Evolutionary conservation across 805 yeast genomes (phyloP), one percentile per base, ranked within the genome.

Genomic region (Cyberlindnera maritima): DNA sequence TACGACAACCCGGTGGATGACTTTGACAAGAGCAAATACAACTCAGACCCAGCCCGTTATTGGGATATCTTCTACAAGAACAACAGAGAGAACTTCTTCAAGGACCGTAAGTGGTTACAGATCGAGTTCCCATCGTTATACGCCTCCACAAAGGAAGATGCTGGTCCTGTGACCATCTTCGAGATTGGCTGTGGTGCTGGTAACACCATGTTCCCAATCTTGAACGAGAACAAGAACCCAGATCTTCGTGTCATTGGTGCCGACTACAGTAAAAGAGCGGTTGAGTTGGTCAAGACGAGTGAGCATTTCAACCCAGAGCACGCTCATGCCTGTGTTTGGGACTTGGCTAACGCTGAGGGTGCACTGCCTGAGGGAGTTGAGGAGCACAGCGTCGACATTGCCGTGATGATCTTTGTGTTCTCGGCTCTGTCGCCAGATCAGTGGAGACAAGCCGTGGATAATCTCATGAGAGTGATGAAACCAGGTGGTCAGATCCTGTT

Each of bases 121-220:
- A 85, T 92, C 40, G 99, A 94, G 68, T 94, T 94, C 54, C 99
- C 99, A 1, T 70, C 79, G 13, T 67, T 94, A 31, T 92, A 85
- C 61, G 84, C 83, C 50, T 85, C 88, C 6, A 88, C 96, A 3
- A 79, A 80, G 52, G 76, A 78, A 20, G 85, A 83, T 54, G 74
- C 83, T 7, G 85, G 89, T n/a, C 79, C 84, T 4, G 75, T 76
- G 19, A 80, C 83, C 3, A 84, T 94, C 29, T 74, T 94, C 46
- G 99, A 94, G 66, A 85, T 94, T 39, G 99, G 99, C 3, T 94
- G 99, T 69, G 99, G 99, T 47, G 98, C 97, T 5, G 99, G 99
- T 11, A 94, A 94, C 65, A 94, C 99, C 0, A 78, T 94, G 72
- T 94, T 85, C 65, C 99, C 99, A 4, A 83, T 94, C 18, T 69